phyloP scores from a whole-genome alignment of 805 yeast genomes.

The Cyberlindnera xylosilytica region DNA sequence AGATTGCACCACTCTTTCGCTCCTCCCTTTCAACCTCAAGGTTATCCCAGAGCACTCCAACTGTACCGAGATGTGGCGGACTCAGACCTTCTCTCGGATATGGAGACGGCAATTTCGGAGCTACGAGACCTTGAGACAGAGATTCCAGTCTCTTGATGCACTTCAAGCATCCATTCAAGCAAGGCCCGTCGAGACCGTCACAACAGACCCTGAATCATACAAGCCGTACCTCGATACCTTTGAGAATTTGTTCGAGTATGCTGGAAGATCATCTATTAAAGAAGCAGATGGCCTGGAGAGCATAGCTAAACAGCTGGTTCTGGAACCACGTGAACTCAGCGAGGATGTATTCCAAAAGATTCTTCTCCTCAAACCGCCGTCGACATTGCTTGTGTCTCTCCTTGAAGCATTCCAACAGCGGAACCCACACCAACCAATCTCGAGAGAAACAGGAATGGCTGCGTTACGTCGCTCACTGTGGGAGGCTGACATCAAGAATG shows the following conservation, averaged over 20 bases:
- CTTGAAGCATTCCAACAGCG: constrained; percentile 8
- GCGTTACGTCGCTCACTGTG: constrained; percentile 14
- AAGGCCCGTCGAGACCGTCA: neutral
- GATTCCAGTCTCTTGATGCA: constrained; percentile 3
- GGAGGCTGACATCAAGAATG: constrained; percentile 30
- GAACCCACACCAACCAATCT: constrained; percentile 1
- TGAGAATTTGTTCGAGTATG: constrained; percentile 12
- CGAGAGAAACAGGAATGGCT: constrained; percentile 3
- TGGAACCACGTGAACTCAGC: constrained; percentile 5
- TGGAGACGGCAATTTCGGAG: too few species aligned
- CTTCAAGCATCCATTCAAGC: constrained; percentile 4
- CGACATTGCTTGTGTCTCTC: constrained; percentile 6
- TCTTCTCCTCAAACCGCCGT: constrained; percentile 8
- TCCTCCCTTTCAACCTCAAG: too few species aligned
- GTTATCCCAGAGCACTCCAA: too few species aligned
- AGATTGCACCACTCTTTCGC: too few species aligned
- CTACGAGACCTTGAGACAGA: too few species aligned
- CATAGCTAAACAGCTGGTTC: constrained; percentile 1
- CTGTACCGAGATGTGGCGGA: too few species aligned
- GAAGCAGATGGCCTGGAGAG: neutral
- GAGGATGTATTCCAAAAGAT: constrained; percentile 4
- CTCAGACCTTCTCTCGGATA: too few species aligned
- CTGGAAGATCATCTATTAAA: constrained; percentile 1
- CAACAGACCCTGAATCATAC: too few species aligned
- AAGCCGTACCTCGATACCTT: too few species aligned